phyloP scores from a whole-genome alignment of 805 yeast species.

The Schwanniomyces sp. region DNA sequence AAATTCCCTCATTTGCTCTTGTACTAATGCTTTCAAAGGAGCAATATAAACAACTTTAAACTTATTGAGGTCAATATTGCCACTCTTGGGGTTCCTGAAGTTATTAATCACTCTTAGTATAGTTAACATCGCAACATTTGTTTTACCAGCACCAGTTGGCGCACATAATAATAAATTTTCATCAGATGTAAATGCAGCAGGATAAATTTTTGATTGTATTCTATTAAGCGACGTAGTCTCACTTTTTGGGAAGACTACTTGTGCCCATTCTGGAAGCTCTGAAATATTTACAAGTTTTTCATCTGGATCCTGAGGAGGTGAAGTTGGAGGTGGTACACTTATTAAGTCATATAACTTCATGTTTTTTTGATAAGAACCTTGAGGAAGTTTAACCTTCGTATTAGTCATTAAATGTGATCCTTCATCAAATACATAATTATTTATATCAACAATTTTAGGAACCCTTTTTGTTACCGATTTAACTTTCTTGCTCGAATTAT shows the following conservation, averaged over 20 bases:
- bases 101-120: slow-evolving; percentile 62
- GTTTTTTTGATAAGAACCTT: slow-evolving; percentile 76
- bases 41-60: slow-evolving; percentile 88
- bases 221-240: slow-evolving; percentile 72
- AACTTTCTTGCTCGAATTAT: slow-evolving; percentile 7
- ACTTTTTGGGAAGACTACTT: slow-evolving; percentile 63
- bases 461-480: slow-evolving; percentile 17
- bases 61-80: slow-evolving; percentile 50
- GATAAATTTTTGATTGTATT: slow-evolving; percentile 80
- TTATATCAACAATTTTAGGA: slow-evolving; percentile 64
- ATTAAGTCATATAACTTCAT: slow-evolving; percentile 82
- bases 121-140: slow-evolving; percentile 91
- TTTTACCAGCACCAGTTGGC: slow-evolving; percentile 98
- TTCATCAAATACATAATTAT: slow-evolving; percentile 64
- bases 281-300: slow-evolving; percentile 55
- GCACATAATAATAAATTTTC: slow-evolving; percentile 84
- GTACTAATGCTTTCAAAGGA: slow-evolving; percentile 91
- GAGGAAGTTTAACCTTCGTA: slow-evolving; percentile 71
- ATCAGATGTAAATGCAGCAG: slow-evolving; percentile 72
- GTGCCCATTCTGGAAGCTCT: slow-evolving; percentile 81
- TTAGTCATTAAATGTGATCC: slow-evolving; percentile 69
- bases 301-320: slow-evolving; percentile 38
- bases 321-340: slow-evolving; percentile 82
- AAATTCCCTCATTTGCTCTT: slow-evolving; percentile 90
- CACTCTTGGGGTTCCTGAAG: slow-evolving; percentile 45